Base-by-base conservation (phyloP, 106 monocot species). In the Ottelia alismoides region DNA sequence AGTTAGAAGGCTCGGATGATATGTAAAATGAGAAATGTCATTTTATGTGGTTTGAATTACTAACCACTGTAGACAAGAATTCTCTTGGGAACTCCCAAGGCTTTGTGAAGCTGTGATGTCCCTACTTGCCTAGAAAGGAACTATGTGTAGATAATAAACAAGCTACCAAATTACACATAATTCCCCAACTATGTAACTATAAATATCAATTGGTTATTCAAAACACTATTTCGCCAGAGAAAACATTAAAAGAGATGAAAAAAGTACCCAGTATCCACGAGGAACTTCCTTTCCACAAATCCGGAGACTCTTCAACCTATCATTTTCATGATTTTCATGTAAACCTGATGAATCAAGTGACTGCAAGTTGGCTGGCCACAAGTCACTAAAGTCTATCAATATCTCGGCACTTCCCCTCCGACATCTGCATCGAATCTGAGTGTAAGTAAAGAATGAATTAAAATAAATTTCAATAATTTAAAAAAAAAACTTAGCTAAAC, bases 251-350 rank as follows among this genome's bases (percentile, higher is more conserved):
- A 24, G 48, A 25, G 10, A 56, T 5, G 30, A 14, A 47, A 32
- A 40, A 2, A 60, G 68, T 27, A 90, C 98, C 98, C 98, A 98
- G 47, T 82, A 98, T 68, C 90, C 85, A 70, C 82, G 89, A 64
- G 98, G 98, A 65, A 82, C 82, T 66, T 90, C 90, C 44, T 79
- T 98, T 61, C 90, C 90, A 63, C 98, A 98, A 56, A 90, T 82
- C 30, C 45, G 57, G 26, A 72, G 67, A 52, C 20, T 63, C 43
- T 81, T 73, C 23, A 58, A 5, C 12, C 27, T 30, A 40, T 67
- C 69, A 22, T 32, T 63, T 35, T 74, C 54, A 51, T 60, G 43
- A 49, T 73, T 55, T 65, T 22, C 31, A 27, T 29, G 48, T 35
- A 57, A 5, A 25, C 60, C 68, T 12, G 66, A 43, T 45, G 68